phyloP scores from a whole-genome alignment of 345 rosid species.

The Citropsis articulata region DNA sequence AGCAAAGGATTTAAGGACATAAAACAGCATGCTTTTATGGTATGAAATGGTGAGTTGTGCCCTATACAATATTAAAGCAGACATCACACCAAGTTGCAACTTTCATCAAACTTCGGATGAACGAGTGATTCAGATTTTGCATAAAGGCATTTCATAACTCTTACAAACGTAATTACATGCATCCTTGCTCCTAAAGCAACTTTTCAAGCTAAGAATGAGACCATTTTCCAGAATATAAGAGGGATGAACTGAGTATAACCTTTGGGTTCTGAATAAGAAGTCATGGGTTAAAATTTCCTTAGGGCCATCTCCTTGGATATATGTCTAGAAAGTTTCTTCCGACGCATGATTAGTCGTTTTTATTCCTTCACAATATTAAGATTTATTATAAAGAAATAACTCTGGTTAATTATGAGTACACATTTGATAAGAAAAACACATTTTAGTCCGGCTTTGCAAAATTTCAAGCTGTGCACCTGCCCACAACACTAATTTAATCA shows the following conservation, averaged over 20 bases:
- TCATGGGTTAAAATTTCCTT: background rate
- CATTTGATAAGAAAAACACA: too few relatives aligned
- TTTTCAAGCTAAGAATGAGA: background rate
- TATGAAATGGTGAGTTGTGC: background rate
- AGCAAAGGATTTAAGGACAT: background rate
- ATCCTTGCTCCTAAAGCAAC: background rate
- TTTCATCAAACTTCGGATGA: background rate
- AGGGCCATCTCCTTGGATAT: too few relatives aligned
- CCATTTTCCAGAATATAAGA: background rate
- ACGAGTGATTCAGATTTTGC: too few relatives aligned
- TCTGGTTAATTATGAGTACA: too few relatives aligned
- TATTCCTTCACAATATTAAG: too few relatives aligned
- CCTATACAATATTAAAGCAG: background rate
- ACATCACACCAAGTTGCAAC: background rate
- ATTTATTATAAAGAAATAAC: too few relatives aligned
- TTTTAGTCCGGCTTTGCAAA: too few relatives aligned
- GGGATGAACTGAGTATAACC: background rate
- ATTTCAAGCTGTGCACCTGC: too few relatives aligned
- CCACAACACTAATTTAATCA: too few relatives aligned
- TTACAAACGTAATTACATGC: background rate
- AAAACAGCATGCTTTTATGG: background rate
- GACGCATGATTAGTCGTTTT: too few relatives aligned
- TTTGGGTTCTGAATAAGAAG: background rate
- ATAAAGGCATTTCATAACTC: background rate
- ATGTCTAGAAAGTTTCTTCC: rapidly evolving